A percentile compares a stretch with the other conserved stretches of the same genome.
Conservation (phyloP, 1,284 basidiomycete species). For the Ceratobasidium sp. region DNA sequence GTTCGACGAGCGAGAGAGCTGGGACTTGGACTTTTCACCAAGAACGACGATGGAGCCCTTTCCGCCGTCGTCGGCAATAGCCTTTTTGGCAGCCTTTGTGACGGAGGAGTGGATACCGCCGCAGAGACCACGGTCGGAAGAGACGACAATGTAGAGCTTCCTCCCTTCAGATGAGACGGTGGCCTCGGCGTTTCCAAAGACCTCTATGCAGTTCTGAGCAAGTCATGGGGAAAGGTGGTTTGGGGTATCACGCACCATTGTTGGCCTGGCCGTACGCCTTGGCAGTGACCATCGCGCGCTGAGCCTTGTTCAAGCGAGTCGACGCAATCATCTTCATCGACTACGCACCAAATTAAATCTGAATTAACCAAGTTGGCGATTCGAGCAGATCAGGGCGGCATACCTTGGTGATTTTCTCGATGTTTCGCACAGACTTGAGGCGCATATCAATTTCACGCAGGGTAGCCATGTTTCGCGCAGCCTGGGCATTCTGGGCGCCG, state of each 20-base stretch:
- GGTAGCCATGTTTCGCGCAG: slow-evolving; percentile 87
- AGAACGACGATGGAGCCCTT: slow-evolving; percentile 84
- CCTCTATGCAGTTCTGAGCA: slow-evolving; percentile 62
- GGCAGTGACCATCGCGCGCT: slow-evolving; percentile 92
- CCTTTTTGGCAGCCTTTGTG: slow-evolving; percentile 85
- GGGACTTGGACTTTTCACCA: slow-evolving; percentile 97
- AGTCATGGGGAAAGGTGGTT: neutral
- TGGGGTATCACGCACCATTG: slow-evolving; percentile 70
- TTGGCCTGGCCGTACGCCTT: slow-evolving; percentile 96
- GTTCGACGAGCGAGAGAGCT: slow-evolving; percentile 77
- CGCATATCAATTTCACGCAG: slow-evolving; percentile 97
- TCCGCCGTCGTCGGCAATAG: slow-evolving; percentile 63
- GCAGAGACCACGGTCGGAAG: slow-evolving; percentile 99
- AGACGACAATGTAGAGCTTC: slow-evolving; percentile 91
- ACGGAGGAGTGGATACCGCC: slow-evolving; percentile 99
- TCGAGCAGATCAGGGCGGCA: slow-evolving; percentile 51
- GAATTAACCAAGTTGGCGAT: slow-evolving; percentile 1
- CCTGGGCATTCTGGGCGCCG: slow-evolving; percentile 37
- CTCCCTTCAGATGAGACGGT: slow-evolving; percentile 66
- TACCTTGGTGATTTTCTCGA: slow-evolving; percentile 99
- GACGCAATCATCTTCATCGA: slow-evolving; percentile 99
- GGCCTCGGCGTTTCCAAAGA: slow-evolving; percentile 74
- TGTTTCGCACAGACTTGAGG: slow-evolving; percentile 97
- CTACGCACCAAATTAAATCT: slow-evolving; percentile 58
- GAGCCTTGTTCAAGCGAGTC: slow-evolving; percentile 95